Evolutionary conservation across 345 rosid genomes (phyloP).

Genomic region (Linum usitatissimum): DNA sequence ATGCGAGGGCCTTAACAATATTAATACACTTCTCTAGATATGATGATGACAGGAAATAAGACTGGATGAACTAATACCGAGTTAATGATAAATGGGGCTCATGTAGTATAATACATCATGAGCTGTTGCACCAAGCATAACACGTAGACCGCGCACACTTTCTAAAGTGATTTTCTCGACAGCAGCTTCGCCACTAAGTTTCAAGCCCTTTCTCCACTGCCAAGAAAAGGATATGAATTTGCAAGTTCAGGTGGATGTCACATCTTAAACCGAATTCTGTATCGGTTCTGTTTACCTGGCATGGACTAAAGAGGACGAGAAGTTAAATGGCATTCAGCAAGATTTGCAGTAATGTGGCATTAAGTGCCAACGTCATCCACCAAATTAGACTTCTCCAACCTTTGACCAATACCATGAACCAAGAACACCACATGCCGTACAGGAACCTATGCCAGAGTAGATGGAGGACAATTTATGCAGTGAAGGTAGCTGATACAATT

Average conservation of each 20-base stretch:
- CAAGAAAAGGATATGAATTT: slow-evolving; percentile 10
- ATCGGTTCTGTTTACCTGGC: slow-evolving; percentile 49
- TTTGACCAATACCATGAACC: slow-evolving; percentile 99
- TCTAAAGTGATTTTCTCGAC: slow-evolving; percentile 92
- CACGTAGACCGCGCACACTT: slow-evolving; percentile 84
- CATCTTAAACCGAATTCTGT: neutral
- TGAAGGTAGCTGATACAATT: neutral
- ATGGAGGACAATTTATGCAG: slow-evolving; percentile 5
- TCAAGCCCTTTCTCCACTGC: slow-evolving; percentile 98
- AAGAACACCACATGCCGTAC: slow-evolving; percentile 89
- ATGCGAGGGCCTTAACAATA: neutral
- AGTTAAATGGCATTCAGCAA: slow-evolving; percentile 69
- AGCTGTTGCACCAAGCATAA: slow-evolving; percentile 83
- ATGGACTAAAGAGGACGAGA: slow-evolving; percentile 82
- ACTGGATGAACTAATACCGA: slow-evolving; percentile 43
- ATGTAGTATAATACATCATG: slow-evolving; percentile 95
- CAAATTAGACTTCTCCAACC: slow-evolving; percentile 92
- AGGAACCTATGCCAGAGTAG: slow-evolving; percentile 59
- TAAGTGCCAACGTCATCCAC: slow-evolving; percentile 88
- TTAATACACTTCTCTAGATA: neutral
- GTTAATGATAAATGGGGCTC: slow-evolving; percentile 90
- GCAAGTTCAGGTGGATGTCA: neutral
- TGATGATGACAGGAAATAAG: neutral
- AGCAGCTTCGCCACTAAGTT: slow-evolving; percentile 89
- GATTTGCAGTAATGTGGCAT: slow-evolving; percentile 68